Evolutionary conservation across 768 basidiomycete genomes (phyloP), one percentile per base, ranked within the genome.

Genomic region (Naganishia vaughanmartiniae): DNA sequence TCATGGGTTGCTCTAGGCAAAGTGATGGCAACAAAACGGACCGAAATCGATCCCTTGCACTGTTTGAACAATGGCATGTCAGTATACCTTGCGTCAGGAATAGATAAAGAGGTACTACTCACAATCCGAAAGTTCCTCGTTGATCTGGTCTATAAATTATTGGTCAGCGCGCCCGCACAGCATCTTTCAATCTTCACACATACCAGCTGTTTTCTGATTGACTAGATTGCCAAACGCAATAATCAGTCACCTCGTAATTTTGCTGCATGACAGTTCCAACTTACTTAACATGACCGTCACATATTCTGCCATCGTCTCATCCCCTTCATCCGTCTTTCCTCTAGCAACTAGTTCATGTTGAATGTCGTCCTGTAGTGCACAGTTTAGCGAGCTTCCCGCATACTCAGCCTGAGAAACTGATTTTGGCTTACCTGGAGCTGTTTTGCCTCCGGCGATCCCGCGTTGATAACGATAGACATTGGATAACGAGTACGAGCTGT

Each of bases 251-350:
- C 5, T 28, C 28, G 19, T 24, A 19, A 11, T 24, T 42, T 34
- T 21, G 48, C 15, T 45, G 3, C 24, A 14, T 31, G 5, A 19
- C 42, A 36, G 28, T 31, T 24, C 51, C 34, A 53, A 74, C 78
- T 76, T 34, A 79, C 78, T 76, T 15, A 79, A 70, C 53, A 81
- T 72, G 19, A 81, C 80, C 0, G 77, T 79, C 46, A 81, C 74
- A 71, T 81, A 81, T 58, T 81, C 80, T 26, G 80, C 80, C 80
- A 81, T 79, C 48, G 79, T 79, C 65, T 74, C 76, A 69, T 81
- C 80, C 42, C 42, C 60, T 17, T 26, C 39, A 30, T 63, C 60
- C 42, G 60, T 42, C n/a, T n/a, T 63, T 45, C 60, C 60, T 63
- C 60, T 63, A 26, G 24, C 24, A n/a, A 63, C 60, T 5, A 63